These are phyloP conservation scores for Penicillium silybi DNA, from an alignment of 495 filamentous ascomycete species.

Conservation along the genomic window DNA sequence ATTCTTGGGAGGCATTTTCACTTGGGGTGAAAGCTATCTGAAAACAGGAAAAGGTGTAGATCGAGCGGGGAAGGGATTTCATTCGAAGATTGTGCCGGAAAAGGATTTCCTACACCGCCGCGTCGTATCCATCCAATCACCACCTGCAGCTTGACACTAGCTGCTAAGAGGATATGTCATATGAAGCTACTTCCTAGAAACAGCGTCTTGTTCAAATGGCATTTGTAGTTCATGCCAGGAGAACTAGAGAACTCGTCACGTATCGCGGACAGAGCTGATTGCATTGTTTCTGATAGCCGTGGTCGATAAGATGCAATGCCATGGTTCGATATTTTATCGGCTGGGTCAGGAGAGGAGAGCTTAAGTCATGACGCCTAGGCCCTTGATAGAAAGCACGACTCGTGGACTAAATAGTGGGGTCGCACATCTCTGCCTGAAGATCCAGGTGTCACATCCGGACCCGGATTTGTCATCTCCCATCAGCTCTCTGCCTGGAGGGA, in stretches of 20 bases:
- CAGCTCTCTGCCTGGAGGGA: too few relatives aligned
- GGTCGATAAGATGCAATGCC: too few relatives aligned
- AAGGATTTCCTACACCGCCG: neutral
- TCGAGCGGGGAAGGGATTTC: neutral
- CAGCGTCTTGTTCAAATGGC: too few relatives aligned
- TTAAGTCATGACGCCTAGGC: too few relatives aligned
- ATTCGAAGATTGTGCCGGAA: constrained; percentile 1
- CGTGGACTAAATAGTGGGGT: too few relatives aligned
- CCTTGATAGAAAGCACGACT: too few relatives aligned
- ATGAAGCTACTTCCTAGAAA: neutral
- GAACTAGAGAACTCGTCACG: too few relatives aligned
- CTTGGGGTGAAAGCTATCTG: neutral
- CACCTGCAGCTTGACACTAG: neutral
- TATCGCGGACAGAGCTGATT: too few relatives aligned
- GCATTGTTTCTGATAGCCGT: too few relatives aligned
- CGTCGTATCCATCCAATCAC: neutral
- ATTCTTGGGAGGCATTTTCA: neutral
- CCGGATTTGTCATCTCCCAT: constrained; percentile 10
- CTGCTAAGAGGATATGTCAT: neutral
- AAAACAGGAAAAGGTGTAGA: neutral
- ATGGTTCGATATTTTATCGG: too few relatives aligned
- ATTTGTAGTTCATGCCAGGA: too few relatives aligned
- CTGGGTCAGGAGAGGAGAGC: too few relatives aligned
- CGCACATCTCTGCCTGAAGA: constrained; percentile 5
- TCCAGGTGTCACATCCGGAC: constrained; percentile 6